Evolutionary conservation across 2,329 filamentous ascomycete species (phyloP).

Genomic region (Scedosporium boydii): DNA sequence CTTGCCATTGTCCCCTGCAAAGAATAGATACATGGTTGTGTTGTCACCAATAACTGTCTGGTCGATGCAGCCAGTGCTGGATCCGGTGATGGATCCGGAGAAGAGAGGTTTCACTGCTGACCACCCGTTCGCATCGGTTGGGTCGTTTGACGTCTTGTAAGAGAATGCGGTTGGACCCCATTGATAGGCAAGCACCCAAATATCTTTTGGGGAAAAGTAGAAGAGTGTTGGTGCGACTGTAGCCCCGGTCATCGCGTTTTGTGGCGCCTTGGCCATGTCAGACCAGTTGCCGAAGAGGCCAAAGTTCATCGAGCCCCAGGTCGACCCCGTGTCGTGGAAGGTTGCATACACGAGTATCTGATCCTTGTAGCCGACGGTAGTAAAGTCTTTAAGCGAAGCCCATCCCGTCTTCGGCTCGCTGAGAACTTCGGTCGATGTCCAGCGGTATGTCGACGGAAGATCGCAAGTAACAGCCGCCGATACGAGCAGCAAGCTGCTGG

Average conservation of each 20-base stretch:
- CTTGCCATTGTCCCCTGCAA: slow-evolving; percentile 55
- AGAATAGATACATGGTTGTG: slow-evolving; percentile 58
- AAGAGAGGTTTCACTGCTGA: slow-evolving; percentile 43
- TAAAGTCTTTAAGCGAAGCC: slow-evolving; percentile 56
- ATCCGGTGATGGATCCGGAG: slow-evolving; percentile 39
- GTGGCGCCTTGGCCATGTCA: slow-evolving; percentile 38
- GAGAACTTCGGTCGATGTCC: slow-evolving; percentile 41
- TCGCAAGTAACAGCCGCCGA: slow-evolving; percentile 24
- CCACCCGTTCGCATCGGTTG: slow-evolving; percentile 49
- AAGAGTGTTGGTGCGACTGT: slow-evolving; percentile 54
- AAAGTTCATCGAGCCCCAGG: slow-evolving; percentile 51
- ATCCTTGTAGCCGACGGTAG: slow-evolving; percentile 41
- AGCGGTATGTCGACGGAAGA: slow-evolving; percentile 45
- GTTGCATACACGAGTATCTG: slow-evolving; percentile 53
- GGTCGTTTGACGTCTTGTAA: slow-evolving; percentile 50
- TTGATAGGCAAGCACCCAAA: slow-evolving; percentile 59
- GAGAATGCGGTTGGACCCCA: slow-evolving; percentile 52
- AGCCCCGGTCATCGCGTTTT: slow-evolving; percentile 36
- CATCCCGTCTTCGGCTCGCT: slow-evolving; percentile 43
- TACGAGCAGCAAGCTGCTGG: neutral
- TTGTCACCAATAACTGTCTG: slow-evolving; percentile 54
- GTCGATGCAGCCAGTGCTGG: slow-evolving; percentile 48
- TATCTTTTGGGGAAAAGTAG: slow-evolving; percentile 49
- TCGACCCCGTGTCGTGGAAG: slow-evolving; percentile 28
- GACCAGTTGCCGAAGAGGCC: slow-evolving; percentile 42